phyloP scores from a whole-genome alignment of 306 rosid genomes.

The Vicia villosa region DNA sequence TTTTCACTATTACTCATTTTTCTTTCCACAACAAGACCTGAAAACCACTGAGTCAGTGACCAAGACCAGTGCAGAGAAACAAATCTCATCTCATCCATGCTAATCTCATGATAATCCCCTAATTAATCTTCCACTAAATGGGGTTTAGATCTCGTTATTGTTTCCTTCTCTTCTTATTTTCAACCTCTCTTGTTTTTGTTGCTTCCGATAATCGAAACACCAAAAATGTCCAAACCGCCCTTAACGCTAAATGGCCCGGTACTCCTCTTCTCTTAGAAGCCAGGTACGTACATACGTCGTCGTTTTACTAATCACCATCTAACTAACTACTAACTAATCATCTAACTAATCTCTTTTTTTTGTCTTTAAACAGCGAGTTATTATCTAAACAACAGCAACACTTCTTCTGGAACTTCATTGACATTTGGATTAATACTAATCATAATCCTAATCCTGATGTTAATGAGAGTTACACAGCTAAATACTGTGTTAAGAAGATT shows the following conservation, averaged over 20 bases:
- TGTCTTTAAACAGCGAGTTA: slow-evolving; percentile 58
- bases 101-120: neutral
- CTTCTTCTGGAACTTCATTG: slow-evolving; percentile 77
- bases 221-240: slow-evolving; percentile 79
- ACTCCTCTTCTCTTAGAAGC: slow-evolving; percentile 93
- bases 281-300: slow-evolving; percentile 49
- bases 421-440: slow-evolving; percentile 57
- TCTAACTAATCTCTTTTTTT: neutral
- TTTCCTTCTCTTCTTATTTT: neutral
- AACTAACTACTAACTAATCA: neutral
- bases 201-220: slow-evolving; percentile 51
- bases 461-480: slow-evolving; percentile 38
- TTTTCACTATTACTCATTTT: no score
- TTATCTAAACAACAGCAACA: slow-evolving; percentile 67
- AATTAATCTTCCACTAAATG: neutral
- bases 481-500: slow-evolving; percentile 66
- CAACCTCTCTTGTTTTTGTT: neutral
- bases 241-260: slow-evolving; percentile 86
- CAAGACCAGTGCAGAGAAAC: neutral
- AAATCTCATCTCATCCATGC: neutral
- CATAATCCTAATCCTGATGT: slow-evolving; percentile 20
- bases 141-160: slow-evolving; percentile 6
- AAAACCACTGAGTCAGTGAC: neutral
- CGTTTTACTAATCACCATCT: neutral
- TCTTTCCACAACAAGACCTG: neutral